Evolutionary conservation across 2,329 filamentous ascomycete species (phyloP).

Genomic region (Pseudopithomyces maydicus): DNA sequence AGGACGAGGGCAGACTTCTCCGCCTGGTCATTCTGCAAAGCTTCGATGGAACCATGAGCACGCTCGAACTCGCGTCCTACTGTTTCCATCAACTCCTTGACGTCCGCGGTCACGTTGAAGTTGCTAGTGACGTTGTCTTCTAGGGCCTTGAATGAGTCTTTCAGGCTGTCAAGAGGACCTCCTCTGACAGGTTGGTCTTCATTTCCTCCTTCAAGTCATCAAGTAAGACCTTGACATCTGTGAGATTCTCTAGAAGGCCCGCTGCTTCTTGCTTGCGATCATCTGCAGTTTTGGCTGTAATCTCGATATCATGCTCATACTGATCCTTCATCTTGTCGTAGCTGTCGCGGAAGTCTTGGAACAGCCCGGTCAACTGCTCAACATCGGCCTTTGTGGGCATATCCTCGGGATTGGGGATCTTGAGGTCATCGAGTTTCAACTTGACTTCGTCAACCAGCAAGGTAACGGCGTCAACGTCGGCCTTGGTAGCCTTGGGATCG

Average conservation of each 20-base stretch:
- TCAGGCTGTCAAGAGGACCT: constrained; percentile 66
- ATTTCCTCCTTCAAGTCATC: constrained; percentile 79
- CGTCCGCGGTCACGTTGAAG: constrained; percentile 50
- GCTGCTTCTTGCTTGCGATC: constrained; percentile 84
- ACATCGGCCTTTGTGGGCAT: constrained; percentile 80
- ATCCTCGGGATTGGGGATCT: constrained; percentile 70
- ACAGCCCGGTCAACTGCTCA: constrained; percentile 61
- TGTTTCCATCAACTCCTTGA: constrained; percentile 68
- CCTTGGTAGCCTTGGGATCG: constrained; percentile 74
- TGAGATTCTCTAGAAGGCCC: constrained; percentile 76
- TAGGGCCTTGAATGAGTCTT: constrained; percentile 68
- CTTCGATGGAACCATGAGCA: constrained; percentile 77
- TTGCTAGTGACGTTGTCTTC: constrained; percentile 67
- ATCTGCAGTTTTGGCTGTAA: constrained; percentile 79
- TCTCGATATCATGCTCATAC: constrained; percentile 73
- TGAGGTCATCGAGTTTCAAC: constrained; percentile 73
- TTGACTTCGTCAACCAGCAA: constrained; percentile 86
- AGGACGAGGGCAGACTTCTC: constrained; percentile 60
- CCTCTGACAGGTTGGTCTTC: constrained; percentile 76
- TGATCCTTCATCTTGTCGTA: constrained; percentile 73
- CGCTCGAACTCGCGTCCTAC: constrained; percentile 89
- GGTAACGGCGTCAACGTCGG: constrained; percentile 79
- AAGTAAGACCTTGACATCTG: constrained; percentile 77
- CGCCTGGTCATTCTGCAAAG: constrained; percentile 78
- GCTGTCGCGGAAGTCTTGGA: constrained; percentile 59